phyloP scores from a whole-genome alignment of 2,329 filamentous ascomycete genomes.

The Fusarium anguioides region DNA sequence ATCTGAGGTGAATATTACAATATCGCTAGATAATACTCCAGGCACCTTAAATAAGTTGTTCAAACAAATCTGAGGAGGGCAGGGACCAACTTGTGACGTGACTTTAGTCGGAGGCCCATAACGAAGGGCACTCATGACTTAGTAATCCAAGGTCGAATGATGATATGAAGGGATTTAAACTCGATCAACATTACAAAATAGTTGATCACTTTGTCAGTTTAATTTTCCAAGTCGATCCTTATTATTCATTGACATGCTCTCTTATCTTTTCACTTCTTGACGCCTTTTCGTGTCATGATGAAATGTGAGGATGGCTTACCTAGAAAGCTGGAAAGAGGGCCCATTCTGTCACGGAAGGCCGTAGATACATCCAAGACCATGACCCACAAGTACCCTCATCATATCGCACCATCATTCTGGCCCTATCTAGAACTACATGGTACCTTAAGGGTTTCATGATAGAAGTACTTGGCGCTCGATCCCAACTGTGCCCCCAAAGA shows the following conservation, averaged over 20 bases:
- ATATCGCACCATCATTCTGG: not conserved
- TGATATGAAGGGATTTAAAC: not conserved
- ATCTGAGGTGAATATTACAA: not conserved
- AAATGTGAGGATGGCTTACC: slow-evolving; percentile 15
- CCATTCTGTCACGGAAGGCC: slow-evolving; percentile 20
- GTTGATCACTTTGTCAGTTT: not conserved
- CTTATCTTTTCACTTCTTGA: not conserved
- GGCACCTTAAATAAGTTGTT: slow-evolving; percentile 9
- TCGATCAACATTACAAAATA: not conserved
- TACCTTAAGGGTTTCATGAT: slow-evolving; percentile 13
- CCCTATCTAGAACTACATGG: not conserved
- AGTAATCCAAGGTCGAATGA: not conserved
- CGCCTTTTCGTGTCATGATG: slow-evolving; percentile 16
- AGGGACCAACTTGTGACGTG: slow-evolving; percentile 18
- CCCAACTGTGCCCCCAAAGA: slow-evolving; percentile 8
- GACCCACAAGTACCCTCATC: slow-evolving; percentile 15
- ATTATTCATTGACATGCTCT: not conserved
- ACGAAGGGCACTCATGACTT: not conserved
- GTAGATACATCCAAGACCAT: slow-evolving; percentile 2
- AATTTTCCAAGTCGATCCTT: not conserved
- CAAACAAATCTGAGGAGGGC: slow-evolving; percentile 10
- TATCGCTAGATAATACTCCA: slow-evolving; percentile 22
- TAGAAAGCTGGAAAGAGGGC: slow-evolving; percentile 3
- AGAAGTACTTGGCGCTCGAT: slow-evolving; percentile 13
- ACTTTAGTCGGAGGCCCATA: not conserved